phyloP scores from a whole-genome alignment of 192 early-diverging fungal species.

The Coemansia sp. region DNA sequence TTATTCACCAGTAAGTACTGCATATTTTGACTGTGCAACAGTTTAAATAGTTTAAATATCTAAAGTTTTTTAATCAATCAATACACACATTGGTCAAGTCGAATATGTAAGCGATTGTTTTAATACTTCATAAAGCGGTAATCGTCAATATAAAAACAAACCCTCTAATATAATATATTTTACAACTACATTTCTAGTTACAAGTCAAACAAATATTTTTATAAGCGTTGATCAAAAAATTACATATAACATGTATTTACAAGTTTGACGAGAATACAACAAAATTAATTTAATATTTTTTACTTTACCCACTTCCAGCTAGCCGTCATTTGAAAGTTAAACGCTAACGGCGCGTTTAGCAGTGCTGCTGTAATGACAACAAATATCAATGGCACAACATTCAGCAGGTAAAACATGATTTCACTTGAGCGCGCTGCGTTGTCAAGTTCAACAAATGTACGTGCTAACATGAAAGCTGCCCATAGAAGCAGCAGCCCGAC shows the following conservation, averaged over 20 bases:
- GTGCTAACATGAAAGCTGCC: slow-evolving; percentile 30
- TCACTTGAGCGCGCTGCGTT: slow-evolving; percentile 17
- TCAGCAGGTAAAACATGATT: slow-evolving; percentile 16
- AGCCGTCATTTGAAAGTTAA: slow-evolving; percentile 35
- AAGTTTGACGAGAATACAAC: not conserved
- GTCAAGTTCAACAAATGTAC: slow-evolving; percentile 18
- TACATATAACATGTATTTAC: slow-evolving; percentile 5
- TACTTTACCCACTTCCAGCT: slow-evolving; percentile 15
- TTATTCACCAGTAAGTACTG: too few species aligned
- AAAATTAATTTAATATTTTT: slow-evolving; percentile 8
- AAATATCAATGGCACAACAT: slow-evolving; percentile 16
- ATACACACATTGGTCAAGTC: too few species aligned
- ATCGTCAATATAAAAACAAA: too few species aligned
- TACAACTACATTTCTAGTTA: too few species aligned
- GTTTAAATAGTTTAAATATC: too few species aligned
- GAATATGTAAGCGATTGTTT: too few species aligned
- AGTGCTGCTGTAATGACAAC: slow-evolving; percentile 9
- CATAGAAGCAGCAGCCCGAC: slow-evolving; percentile 16
- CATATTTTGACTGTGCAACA: too few species aligned
- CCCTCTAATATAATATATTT: too few species aligned
- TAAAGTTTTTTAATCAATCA: too few species aligned
- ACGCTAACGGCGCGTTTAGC: slow-evolving; percentile 21
- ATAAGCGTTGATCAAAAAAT: too few species aligned
- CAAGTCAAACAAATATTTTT: too few species aligned
- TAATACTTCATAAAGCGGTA: too few species aligned